Evolutionary conservation across 129 eudicot genomes (phyloP).

Genomic region (Scalesia atractyloides): DNA sequence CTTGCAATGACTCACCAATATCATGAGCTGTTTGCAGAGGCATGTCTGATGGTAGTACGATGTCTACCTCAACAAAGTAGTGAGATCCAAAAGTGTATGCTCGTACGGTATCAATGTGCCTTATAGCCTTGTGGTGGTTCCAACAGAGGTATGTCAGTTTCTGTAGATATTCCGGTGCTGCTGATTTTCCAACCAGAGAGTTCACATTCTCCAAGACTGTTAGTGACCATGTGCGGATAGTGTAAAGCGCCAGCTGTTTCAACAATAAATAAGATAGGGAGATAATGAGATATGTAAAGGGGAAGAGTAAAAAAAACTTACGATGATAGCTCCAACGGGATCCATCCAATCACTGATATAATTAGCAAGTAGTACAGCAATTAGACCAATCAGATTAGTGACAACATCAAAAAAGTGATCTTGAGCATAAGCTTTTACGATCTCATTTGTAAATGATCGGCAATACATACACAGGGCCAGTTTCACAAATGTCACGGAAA

Average conservation of each 20-base stretch:
- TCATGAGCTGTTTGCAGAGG: constrained; percentile 75
- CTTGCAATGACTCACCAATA: constrained; percentile 77
- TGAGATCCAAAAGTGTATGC: constrained; percentile 91
- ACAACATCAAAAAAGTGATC: constrained; percentile 89
- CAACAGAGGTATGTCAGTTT: constrained; percentile 85
- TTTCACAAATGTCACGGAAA: constrained; percentile 76
- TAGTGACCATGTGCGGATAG: constrained; percentile 86
- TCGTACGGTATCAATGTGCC: constrained; percentile 74
- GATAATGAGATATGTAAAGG: not conserved
- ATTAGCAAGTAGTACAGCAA: constrained; percentile 79
- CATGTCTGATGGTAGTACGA: constrained; percentile 69
- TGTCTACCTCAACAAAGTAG: constrained; percentile 84
- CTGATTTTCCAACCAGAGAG: constrained; percentile 78
- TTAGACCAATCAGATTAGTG: constrained; percentile 75
- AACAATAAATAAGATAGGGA: not conserved
- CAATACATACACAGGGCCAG: constrained; percentile 62
- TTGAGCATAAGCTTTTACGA: constrained; percentile 89
- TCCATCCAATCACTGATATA: constrained; percentile 79
- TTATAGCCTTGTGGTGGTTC: constrained; percentile 88
- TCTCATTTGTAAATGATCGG: constrained; percentile 78
- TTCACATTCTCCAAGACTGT: constrained; percentile 84
- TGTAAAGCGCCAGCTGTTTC: constrained; percentile 73
- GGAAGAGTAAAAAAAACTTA: constrained; percentile 32
- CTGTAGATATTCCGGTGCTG: constrained; percentile 79
- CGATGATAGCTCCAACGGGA: constrained; percentile 85